Percentiles rank a stretch among this genome's conserved stretches.
Conservation (phyloP, 2,329 filamentous ascomycete genomes). For the Xylariaceae sp. region DNA sequence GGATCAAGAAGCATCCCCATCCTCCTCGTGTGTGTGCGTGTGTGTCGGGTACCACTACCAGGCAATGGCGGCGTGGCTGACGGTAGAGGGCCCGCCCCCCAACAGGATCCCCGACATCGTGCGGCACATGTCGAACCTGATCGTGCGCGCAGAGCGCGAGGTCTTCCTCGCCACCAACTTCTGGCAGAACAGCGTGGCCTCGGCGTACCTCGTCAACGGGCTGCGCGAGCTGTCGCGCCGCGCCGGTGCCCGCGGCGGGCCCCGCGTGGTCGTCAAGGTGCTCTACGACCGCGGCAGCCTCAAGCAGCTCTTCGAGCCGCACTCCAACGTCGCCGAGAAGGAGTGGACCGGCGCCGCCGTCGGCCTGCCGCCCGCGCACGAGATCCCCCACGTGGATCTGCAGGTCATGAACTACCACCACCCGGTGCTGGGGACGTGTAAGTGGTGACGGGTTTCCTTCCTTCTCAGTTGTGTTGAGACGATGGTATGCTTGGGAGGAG, state of each 20-base stretch:
- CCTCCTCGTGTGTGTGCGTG: too few relatives aligned
- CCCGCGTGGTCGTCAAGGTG: constrained; percentile 60
- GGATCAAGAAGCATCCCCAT: too few relatives aligned
- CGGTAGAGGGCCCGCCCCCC: too few relatives aligned
- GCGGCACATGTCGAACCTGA: constrained; percentile 69
- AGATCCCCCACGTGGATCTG: constrained; percentile 65
- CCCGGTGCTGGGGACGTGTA: constrained; percentile 63
- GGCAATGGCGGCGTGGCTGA: too few relatives aligned
- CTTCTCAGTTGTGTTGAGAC: too few relatives aligned
- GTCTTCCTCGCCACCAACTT: constrained; percentile 70
- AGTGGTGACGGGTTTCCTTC: too few relatives aligned
- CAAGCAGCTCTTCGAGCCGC: constrained; percentile 58
- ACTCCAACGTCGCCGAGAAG: constrained; percentile 49
- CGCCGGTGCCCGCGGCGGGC: constrained; percentile 48
- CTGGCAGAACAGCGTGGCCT: constrained; percentile 64
- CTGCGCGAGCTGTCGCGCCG: constrained; percentile 61
- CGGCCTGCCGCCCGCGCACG: constrained; percentile 50
- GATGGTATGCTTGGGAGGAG: too few relatives aligned
- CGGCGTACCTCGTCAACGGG: constrained; percentile 58
- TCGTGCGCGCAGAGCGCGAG: constrained; percentile 63
- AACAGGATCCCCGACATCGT: constrained; percentile 57
- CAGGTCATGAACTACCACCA: constrained; percentile 67
- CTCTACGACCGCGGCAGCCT: constrained; percentile 66
- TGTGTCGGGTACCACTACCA: too few relatives aligned
- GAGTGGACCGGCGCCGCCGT: constrained; percentile 53